phyloP scores from a whole-genome alignment of 1,284 basidiomycete genomes.

The Microbotryum lychnidis-dioicae region DNA sequence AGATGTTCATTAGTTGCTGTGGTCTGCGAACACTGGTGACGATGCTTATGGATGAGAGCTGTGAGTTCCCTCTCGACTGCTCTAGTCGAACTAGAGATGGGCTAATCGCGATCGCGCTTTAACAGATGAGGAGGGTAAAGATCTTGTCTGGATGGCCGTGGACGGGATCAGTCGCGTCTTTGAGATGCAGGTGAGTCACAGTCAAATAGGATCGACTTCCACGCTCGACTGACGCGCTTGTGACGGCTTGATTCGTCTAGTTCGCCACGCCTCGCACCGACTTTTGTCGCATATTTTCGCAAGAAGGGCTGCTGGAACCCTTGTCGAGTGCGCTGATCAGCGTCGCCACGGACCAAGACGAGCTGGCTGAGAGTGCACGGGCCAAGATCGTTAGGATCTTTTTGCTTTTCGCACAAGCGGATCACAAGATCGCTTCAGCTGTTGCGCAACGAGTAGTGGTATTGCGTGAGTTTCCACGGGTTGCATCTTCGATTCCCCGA shows the following conservation, averaged over 20 bases:
- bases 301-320: slow-evolving; percentile 87
- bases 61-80: neutral
- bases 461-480: slow-evolving; percentile 55
- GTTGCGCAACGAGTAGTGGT: slow-evolving; percentile 82
- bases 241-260: slow-evolving; percentile 42
- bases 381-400: slow-evolving; percentile 86
- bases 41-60: slow-evolving; percentile 83
- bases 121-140: slow-evolving; percentile 62
- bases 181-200: slow-evolving; percentile 55
- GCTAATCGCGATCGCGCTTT: neutral
- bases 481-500: neutral
- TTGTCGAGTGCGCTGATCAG: slow-evolving; percentile 80
- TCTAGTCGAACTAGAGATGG: neutral
- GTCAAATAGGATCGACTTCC: neutral
- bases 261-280: slow-evolving; percentile 94
- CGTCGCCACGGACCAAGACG: slow-evolving; percentile 67
- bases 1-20: slow-evolving; percentile 84
- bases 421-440: slow-evolving; percentile 82
- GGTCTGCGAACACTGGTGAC: slow-evolving; percentile 57
- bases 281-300: slow-evolving; percentile 95
- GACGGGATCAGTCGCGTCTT: slow-evolving; percentile 93
- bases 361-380: slow-evolving; percentile 52
- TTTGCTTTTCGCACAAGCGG: slow-evolving; percentile 87
- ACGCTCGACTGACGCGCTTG: neutral
- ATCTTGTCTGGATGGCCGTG: slow-evolving; percentile 86